Evolutionary conservation across 192 early-diverging fungal genomes (phyloP).

Genomic region (Blastocladiella britannica): DNA sequence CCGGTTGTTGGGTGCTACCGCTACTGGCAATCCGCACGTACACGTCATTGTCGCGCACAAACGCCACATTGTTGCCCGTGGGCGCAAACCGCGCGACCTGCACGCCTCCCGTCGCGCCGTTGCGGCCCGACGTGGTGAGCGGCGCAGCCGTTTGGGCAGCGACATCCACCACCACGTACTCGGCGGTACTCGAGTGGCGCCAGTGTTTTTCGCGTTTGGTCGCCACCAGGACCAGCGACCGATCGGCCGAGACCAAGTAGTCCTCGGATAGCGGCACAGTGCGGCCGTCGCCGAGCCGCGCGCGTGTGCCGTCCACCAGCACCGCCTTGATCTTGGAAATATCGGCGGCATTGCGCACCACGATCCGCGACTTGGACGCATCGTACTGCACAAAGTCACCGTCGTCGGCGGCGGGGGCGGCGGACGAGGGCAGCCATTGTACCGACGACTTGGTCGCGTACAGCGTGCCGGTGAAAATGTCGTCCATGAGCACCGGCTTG

Average conservation of each 20-base stretch:
- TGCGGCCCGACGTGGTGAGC: conserved; percentile 19
- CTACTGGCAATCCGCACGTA: conserved; percentile 55
- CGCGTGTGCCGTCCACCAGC: background rate
- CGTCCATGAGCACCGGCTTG: background rate
- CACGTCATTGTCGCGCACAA: conserved; percentile 72
- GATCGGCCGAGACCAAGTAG: conserved; percentile 54
- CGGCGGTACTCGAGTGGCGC: conserved; percentile 65
- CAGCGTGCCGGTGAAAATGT: background rate
- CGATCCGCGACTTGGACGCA: background rate
- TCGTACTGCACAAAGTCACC: background rate
- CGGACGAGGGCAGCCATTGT: background rate
- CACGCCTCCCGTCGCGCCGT: conserved; percentile 24
- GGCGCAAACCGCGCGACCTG: conserved; percentile 62
- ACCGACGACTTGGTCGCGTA: background rate
- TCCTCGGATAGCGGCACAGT: background rate
- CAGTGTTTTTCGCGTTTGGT: conserved; percentile 43
- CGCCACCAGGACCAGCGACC: conserved; percentile 52
- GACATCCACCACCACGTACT: conserved; percentile 57
- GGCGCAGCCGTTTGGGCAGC: conserved; percentile 31
- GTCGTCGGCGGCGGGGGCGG: background rate
- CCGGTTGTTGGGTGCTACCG: no score
- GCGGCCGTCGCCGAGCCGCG: background rate
- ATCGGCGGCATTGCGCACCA: background rate
- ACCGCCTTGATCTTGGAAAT: background rate
- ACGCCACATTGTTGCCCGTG: conserved; percentile 50